Base-by-base conservation (phyloP, 2,329 filamentous ascomycete species). In the Phyllosticta ampelicida region DNA sequence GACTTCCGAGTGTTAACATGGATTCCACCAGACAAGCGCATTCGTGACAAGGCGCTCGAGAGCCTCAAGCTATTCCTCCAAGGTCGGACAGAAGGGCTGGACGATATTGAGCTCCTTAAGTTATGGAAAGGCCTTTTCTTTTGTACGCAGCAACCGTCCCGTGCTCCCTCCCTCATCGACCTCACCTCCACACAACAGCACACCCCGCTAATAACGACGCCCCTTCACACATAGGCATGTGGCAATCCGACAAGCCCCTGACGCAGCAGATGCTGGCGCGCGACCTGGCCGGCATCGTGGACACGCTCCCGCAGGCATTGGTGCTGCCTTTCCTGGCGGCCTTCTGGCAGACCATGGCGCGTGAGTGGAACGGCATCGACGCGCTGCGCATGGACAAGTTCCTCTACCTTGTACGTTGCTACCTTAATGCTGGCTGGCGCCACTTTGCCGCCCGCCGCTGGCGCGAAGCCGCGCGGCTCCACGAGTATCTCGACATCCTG, bases 111-210 rank as follows among this genome's bases (percentile, higher is more conserved):
- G 63, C 78, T 89, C 54, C 78, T 92, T 61, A 96, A 96, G 76
- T 81, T 97, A 63, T 96, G 90, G 90, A 95, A 95, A 70, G 92
- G 90, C 5, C 82, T 97, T 19, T 96, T 94, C 78, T 96, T 90
- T 79, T 84, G 82, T 44, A 44, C 36, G 36, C 81, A 76, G 56
- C 75, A 36, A 48, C 49, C 9, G 9, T 21, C 5, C 49, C 36
- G n/a, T 16, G 49, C 4, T 3, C 26, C 16, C n/a, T 53, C 51
- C 6, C 36, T 44, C 36, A 6, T n/a, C 36, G 13, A 16, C 16
- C 49, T n/a, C 10, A 11, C 19, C 10, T 56, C 29, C 21, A 28
- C 3, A 18, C 19, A 11, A 48, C 6, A 55, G 29, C 16, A 50
- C 5, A 36, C 5, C 30, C 11, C 26, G 36, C 36, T 44, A n/a